Conservation (phyloP, 306 rosid genomes). For the Mimosa bimucronata region DNA sequence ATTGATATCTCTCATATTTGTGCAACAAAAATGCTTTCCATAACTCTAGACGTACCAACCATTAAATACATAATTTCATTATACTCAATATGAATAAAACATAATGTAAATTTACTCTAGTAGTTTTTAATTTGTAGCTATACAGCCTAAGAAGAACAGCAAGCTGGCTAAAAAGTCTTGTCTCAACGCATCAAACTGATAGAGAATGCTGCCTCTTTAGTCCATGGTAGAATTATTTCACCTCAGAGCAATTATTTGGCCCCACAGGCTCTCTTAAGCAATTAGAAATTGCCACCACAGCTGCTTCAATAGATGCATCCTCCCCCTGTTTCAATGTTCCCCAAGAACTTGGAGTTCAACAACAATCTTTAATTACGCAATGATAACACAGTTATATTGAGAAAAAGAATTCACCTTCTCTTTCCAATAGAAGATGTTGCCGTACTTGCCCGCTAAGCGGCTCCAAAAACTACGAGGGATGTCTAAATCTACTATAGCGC, state of each 20-base stretch:
- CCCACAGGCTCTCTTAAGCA: conserved; percentile 94
- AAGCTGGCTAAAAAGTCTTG: conserved; percentile 18
- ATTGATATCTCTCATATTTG: conserved; percentile 17
- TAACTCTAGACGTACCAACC: conserved; percentile 27
- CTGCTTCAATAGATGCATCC: conserved; percentile 92
- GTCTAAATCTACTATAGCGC: conserved; percentile 82
- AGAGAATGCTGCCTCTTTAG: neutral
- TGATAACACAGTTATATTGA: neutral
- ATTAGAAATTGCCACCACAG: conserved; percentile 82
- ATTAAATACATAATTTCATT: conserved; percentile 23
- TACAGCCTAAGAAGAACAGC: conserved; percentile 19
- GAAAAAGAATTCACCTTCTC: conserved; percentile 61
- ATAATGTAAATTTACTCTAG: conserved; percentile 7
- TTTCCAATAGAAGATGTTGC: conserved; percentile 95
- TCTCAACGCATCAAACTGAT: conserved; percentile 16
- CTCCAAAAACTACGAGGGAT: conserved; percentile 97
- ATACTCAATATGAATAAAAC: conserved; percentile 14
- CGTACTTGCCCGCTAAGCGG: conserved; percentile 93
- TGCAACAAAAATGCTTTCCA: conserved; percentile 28
- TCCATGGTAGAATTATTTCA: conserved; percentile 50
- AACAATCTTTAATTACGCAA: conserved; percentile 12
- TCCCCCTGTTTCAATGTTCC: conserved; percentile 70
- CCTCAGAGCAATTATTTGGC: conserved; percentile 82
- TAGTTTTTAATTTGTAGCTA: neutral
- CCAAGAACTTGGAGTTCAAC: neutral